Base-by-base conservation (phyloP, 2,329 filamentous ascomycete genomes). In the Coleophoma crateriformis region DNA sequence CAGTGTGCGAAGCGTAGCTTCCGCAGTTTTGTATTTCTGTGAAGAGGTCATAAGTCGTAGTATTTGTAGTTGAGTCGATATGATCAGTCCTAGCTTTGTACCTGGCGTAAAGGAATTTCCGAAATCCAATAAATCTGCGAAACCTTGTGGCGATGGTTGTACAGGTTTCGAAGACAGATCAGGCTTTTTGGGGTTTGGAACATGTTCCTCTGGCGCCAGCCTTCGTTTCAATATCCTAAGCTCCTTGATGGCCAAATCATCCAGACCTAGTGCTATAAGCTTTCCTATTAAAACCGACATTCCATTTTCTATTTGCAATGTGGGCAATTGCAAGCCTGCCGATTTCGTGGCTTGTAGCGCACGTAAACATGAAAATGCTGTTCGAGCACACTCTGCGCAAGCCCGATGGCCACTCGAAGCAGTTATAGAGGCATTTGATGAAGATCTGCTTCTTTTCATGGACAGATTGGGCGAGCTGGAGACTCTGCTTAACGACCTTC, bases 291-390 rank as follows among this genome's bases (percentile, higher is more conserved):
- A 74, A 0, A 84, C 81, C 14, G 85, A 79, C 75, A 88, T 87
- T 48, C 87, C 88, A 51, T 75, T 82, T 62, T 91, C 88, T 4
- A 91, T 66, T 61, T 91, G 86, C 37, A 87, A 69, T 41, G 79
- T 75, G 1, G 81, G 76, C n/a, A 84, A 69, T 10, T 76, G 68
- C 10, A 81, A 68, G 8, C 76, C 72, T 6, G 77, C 68, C 1
- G 76, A 69, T 22, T 76, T 71, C 17, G 65, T 64, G 32, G 67
- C 71, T 46, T 86, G 78, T 20, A 82, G 60, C 27, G 75, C 72
- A 45, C 84, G 75, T 37, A 91, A 70, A 45, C 80, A 82, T 7
- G 76, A 69, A 60, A 91, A 88, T 2, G 84, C 85, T 27, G 79
- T 66, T 10, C 85, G 77, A 7, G 84, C 79, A 59, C 87, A 90